Base-by-base conservation (phyloP, 768 basidiomycete genomes). In the Auricularia sp. region DNA sequence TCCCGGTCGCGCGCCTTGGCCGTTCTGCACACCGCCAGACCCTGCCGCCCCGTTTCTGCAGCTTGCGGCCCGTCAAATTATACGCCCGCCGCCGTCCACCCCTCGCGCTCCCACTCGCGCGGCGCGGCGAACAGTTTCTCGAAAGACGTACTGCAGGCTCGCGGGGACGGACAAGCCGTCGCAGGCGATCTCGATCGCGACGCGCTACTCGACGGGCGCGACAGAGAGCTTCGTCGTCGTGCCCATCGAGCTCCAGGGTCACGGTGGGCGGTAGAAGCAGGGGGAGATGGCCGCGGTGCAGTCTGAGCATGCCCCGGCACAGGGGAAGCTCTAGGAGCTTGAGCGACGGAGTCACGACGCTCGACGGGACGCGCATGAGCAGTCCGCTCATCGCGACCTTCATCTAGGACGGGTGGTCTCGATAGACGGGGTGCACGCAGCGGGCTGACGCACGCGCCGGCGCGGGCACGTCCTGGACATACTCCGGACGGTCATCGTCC, bases 171-270 rank as follows among this genome's bases (percentile, higher is more conserved):
- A 79, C 61, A 89, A 93, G 74, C 97, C 96, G 92, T 93, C 88
- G 3, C 92, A 93, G 70, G 75, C 82, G 7, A 74, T 99, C n/a
- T 92, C 94, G 2, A 83, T 95, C 69, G 66, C 93, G 62, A 99
- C 96, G 0, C 96, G 97, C 6, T 94, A 90, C 71, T 87, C 85
- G 61, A 97, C 97, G 16, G 96, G 97, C 66, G 97, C 95, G 8
- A 96, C 94, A 10, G 97, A 98, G 79, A 91, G 89, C 68, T 86
- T 97, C 71, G 88, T 94, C 37, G 80, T 98, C 54, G 95, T 97
- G 1, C 97, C 97, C 0, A 98, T 98, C 71, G 97, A 99, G 75
- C 85, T 94, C 29, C 2, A 29, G 1, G 2, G 29, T 2, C 29
- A 29, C 29, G 29, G 29, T 2, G 29, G 29, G 29, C 29, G 29